Evolutionary conservation across 208 protist genomes (phyloP), one percentile per base, ranked within the genome.

Genomic region (Kentomonas sorsogonicus): DNA sequence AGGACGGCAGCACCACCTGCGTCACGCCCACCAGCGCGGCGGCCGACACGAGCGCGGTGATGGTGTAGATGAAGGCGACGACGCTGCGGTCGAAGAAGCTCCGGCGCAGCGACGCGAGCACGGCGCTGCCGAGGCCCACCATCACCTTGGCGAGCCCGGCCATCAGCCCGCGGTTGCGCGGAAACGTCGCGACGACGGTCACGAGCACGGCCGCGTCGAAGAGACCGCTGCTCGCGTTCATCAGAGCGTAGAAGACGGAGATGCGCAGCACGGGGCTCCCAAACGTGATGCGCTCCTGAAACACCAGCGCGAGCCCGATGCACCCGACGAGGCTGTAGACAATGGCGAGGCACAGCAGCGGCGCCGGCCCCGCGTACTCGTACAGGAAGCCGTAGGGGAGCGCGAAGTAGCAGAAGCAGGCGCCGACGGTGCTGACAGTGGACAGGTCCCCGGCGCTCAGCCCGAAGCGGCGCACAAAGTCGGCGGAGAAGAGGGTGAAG

Each of bases 121-220:
- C 58, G 9, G 80, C 81, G 69, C 75, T 77, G 48, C 80, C 80
- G 22, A 88, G 63, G n/a, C 76, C 67, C 2, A 76, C 76, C 80
- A 88, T 83, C 45, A 88, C 80, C 70, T 88, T 88, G 16, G 66
- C 80, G 16, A 86, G 67, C 31, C 67, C 69, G 38, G 83, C 63
- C 29, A 82, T 68, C 4, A n/a, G 79, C 43, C 79, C 79, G 33
- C 79, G 74, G 63, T 86, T 86, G 41, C 79, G 79, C 23, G 79
- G 79, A 43, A 86, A 86, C 0, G 79, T 47, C 54, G 82, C 79
- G 53, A 73, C 59, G 23, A 86, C 45, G 5, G 70, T 79, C 29
- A 69, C 64, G 60, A 86, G 65, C 45, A 77, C 79, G 22, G 54
- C 64, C 29, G 60, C 67, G 53, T 82, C 74, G 16, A 80, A 51